A percentile compares a stretch with the other conserved stretches of the same genome.
Conservation (phyloP, 257 asterid genomes). For the Fraxinus excelsior region DNA sequence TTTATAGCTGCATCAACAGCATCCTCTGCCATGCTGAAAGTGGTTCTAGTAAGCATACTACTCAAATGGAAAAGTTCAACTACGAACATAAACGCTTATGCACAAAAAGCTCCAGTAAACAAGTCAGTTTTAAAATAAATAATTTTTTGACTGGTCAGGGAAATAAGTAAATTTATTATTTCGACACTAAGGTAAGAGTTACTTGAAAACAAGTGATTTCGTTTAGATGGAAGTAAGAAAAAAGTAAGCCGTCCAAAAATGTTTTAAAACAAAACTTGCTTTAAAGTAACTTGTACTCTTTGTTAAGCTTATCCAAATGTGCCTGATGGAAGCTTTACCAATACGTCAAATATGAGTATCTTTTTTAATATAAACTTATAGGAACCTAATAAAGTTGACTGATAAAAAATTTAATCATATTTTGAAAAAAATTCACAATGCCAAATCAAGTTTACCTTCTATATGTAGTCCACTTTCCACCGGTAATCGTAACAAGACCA, state of each 20-base stretch:
- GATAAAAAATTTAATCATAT: neutral
- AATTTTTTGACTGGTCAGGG: neutral
- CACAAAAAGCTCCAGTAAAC: neutral
- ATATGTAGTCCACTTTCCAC: conserved; percentile 99
- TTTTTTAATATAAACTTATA: neutral
- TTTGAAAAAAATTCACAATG: neutral
- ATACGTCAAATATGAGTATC: neutral
- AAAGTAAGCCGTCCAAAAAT: too few relatives aligned
- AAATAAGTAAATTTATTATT: neutral
- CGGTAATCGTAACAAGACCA: conserved; percentile 93
- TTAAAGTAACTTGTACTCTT: neutral
- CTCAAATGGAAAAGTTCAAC: neutral
- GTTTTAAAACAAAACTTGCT: too few relatives aligned
- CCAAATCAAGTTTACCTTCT: conserved; percentile 63
- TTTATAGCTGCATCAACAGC: conserved; percentile 85
- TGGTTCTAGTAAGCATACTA: conserved; percentile 29
- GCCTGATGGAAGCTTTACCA: neutral
- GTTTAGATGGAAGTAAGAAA: too few relatives aligned
- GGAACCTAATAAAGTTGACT: neutral
- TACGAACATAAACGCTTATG: neutral
- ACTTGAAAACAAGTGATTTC: too few relatives aligned
- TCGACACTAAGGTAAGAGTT: neutral
- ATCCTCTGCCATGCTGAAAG: conserved; percentile 98
- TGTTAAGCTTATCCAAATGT: neutral
- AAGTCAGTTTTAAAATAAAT: neutral